These are phyloP conservation scores for Bothriochloa decipiens DNA, from an alignment of 176 grass and related monocot genomes.

Conservation along the genomic window DNA sequence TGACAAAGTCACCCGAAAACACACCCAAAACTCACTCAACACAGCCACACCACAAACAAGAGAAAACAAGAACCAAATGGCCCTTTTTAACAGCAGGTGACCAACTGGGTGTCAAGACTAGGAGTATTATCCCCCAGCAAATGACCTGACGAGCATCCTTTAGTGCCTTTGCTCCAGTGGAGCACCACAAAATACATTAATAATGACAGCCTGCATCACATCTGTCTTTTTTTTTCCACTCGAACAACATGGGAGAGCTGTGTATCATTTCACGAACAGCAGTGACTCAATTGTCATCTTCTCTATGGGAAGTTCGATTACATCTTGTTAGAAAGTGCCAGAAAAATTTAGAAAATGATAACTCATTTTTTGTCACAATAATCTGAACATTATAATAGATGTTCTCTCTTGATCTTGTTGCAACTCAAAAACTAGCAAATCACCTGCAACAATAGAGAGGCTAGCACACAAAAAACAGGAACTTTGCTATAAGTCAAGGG, in stretches of 20 bases:
- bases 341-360: background rate
- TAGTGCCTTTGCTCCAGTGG: background rate
- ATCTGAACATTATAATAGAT: background rate
- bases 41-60: constrained; percentile 1
- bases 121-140: background rate
- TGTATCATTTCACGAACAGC: background rate
- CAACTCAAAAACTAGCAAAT: constrained; percentile 11
- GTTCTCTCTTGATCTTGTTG: constrained; percentile 12
- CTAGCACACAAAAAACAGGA: background rate
- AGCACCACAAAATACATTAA: background rate
- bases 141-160: background rate
- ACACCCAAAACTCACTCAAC: background rate
- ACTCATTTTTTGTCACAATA: background rate
- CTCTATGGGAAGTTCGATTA: background rate
- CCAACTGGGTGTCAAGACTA: background rate
- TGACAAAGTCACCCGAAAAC: background rate
- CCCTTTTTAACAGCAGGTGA: background rate
- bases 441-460: background rate
- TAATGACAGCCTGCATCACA: background rate
- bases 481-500: background rate
- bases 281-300: background rate
- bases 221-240: background rate
- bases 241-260: background rate
- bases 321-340: background rate
- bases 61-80: background rate